phyloP scores from a whole-genome alignment of 805 yeast species.

The Zygotorulaspora florentina region DNA sequence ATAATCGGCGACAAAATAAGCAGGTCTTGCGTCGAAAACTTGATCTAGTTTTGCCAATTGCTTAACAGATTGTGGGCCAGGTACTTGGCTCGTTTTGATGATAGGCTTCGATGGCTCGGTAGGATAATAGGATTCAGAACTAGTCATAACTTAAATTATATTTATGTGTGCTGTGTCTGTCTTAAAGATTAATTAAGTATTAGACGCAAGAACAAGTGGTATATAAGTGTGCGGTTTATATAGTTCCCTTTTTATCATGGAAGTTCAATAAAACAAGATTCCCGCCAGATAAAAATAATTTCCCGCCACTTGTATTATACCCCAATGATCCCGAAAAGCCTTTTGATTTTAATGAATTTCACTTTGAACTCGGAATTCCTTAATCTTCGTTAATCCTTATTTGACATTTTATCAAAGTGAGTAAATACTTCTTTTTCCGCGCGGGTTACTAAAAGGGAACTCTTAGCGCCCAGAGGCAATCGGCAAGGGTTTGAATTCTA shows the following conservation, averaged over 20 bases:
- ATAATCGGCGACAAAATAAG: slow-evolving; percentile 61
- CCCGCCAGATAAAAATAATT: background rate
- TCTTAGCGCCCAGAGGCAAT: background rate
- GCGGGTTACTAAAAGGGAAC: background rate
- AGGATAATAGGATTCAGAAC: slow-evolving; percentile 62
- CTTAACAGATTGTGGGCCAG: slow-evolving; percentile 68
- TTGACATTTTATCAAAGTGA: too few relatives aligned
- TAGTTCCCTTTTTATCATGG: too few relatives aligned
- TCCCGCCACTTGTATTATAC: background rate
- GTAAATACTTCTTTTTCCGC: background rate
- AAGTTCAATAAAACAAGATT: background rate
- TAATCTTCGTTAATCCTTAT: too few relatives aligned
- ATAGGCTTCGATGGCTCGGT: slow-evolving; percentile 72
- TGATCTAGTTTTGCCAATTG: slow-evolving; percentile 49
- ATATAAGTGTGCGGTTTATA: too few relatives aligned
- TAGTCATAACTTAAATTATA: slow-evolving; percentile 30
- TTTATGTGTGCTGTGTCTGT: background rate
- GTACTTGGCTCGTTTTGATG: slow-evolving; percentile 55
- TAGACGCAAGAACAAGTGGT: too few relatives aligned
- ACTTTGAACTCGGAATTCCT: background rate
- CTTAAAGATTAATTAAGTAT: too few relatives aligned
- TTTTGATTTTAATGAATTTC: background rate
- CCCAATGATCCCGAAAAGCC: background rate
- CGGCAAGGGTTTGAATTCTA: too few relatives aligned
- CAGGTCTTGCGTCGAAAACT: slow-evolving; percentile 59